These are phyloP conservation scores for Entamoeba invadens DNA, from an alignment of 208 protist species.

Conservation along the genomic window DNA sequence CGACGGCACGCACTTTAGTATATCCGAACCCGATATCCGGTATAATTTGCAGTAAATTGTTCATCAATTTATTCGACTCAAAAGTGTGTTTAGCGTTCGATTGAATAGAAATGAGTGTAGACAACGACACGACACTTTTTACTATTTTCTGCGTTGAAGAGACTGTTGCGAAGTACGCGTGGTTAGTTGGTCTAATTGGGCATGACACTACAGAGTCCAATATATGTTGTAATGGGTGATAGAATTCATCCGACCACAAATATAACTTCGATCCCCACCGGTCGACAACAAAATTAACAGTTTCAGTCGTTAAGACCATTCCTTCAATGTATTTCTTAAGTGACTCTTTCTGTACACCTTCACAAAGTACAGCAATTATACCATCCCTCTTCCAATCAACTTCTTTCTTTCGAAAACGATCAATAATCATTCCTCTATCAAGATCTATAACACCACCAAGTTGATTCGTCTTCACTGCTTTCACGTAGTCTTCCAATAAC, in stretches of 20 bases:
- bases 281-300: background rate
- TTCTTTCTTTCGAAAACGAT: background rate
- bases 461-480: background rate
- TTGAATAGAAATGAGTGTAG: background rate
- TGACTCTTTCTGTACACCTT: background rate
- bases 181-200: background rate
- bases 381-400: background rate
- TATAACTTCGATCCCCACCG: background rate
- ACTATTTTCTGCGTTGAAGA: background rate
- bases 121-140: background rate
- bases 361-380: background rate
- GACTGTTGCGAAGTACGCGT: background rate
- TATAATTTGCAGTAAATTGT: background rate
- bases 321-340: background rate
- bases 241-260: background rate
- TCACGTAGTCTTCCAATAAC: background rate
- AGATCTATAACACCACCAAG: background rate
- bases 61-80: background rate
- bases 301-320: background rate
- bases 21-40: background rate
- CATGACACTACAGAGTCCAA: background rate
- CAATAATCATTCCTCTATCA: background rate
- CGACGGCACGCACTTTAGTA: background rate
- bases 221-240: background rate
- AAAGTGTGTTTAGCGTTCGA: background rate